Evolutionary conservation across 2,329 filamentous ascomycete species (phyloP).

Genomic region (Colletotrichum plurivorum): DNA sequence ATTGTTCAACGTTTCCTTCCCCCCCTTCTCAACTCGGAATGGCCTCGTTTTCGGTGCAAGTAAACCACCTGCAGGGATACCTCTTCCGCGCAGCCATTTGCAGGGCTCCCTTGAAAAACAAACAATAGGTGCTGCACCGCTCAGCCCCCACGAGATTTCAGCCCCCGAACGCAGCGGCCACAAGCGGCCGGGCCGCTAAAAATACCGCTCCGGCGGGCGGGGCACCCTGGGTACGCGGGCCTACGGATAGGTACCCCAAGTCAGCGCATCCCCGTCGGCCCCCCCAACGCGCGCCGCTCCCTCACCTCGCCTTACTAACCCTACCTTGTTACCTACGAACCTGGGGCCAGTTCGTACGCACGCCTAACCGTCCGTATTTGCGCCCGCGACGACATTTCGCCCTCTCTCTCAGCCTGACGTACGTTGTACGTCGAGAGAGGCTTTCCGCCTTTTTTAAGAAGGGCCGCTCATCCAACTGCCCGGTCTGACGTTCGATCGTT

Average conservation of each 20-base stretch:
- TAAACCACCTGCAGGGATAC: too few species aligned
- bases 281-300: background rate
- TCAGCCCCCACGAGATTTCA: slow-evolving; percentile 30
- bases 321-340: background rate
- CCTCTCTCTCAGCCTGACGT: background rate
- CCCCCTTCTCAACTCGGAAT: too few species aligned
- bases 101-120: slow-evolving; percentile 24
- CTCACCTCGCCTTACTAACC: slow-evolving; percentile 1
- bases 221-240: slow-evolving; percentile 1
- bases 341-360: background rate
- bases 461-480: background rate
- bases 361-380: background rate
- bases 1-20: background rate
- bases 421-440: background rate
- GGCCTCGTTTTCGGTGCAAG: too few species aligned
- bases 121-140: background rate
- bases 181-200: slow-evolving; percentile 37
- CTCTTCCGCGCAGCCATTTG: background rate
- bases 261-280: slow-evolving; percentile 24
- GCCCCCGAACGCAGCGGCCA: slow-evolving; percentile 32
- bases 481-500: background rate
- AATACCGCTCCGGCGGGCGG: slow-evolving; percentile 36
- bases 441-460: background rate
- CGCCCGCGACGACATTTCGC: background rate
- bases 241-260: slow-evolving; percentile 19